phyloP scores from a whole-genome alignment of 2,329 filamentous ascomycete species.

The Pseudogymnoascus sp. region DNA sequence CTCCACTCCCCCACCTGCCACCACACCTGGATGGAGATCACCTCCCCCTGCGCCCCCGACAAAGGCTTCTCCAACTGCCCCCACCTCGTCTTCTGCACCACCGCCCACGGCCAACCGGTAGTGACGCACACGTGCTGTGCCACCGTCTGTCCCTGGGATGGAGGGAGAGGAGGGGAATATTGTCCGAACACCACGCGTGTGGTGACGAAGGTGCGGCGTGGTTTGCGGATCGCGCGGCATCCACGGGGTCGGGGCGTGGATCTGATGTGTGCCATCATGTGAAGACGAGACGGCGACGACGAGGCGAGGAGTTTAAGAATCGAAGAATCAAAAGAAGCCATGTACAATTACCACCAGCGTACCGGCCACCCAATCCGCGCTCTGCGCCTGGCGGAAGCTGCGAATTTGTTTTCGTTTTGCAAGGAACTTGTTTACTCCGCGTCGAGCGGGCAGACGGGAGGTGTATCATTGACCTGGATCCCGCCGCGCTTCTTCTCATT shows the following conservation, averaged over 20 bases:
- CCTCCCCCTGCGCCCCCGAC: not conserved
- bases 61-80: not conserved
- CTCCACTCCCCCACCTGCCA: not conserved
- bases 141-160: not conserved
- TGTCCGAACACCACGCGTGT: not conserved
- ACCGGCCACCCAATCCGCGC: not conserved
- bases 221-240: not conserved
- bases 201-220: not conserved
- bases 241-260: not conserved
- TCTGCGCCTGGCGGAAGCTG: not conserved
- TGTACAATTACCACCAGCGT: not conserved
- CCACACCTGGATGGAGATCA: not conserved
- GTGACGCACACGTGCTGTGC: not conserved
- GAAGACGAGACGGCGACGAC: not conserved
- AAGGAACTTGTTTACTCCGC: slow-evolving; percentile 51
- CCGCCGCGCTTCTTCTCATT: slow-evolving; percentile 80
- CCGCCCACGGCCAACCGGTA: too few species aligned
- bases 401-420: not conserved
- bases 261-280: not conserved
- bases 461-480: slow-evolving; percentile 75
- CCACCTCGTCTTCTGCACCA: not conserved
- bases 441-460: slow-evolving; percentile 67
- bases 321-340: not conserved
- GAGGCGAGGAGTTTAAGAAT: not conserved
- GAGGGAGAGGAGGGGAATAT: not conserved